Evolutionary conservation across 768 basidiomycete genomes (phyloP).

Genomic region (Clitopilus passeckerianus): DNA sequence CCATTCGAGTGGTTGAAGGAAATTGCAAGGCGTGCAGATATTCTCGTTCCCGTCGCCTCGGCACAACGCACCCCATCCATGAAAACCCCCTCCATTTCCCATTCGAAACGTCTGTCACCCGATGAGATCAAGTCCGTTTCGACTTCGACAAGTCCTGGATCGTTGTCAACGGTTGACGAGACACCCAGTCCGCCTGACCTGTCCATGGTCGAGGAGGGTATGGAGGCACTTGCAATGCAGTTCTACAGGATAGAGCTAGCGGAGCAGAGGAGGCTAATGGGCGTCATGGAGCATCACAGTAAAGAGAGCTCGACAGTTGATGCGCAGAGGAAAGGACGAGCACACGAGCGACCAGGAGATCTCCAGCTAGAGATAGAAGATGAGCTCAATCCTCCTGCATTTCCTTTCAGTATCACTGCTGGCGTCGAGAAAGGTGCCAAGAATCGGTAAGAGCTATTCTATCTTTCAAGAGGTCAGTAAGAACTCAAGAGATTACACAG

Average conservation of each 20-base stretch:
- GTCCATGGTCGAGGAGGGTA: slow-evolving; percentile 56
- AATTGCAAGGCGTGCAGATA: slow-evolving; percentile 39
- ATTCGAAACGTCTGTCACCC: slow-evolving; percentile 24
- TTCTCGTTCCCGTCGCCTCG: neutral
- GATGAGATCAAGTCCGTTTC: slow-evolving; percentile 13
- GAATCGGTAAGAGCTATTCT: slow-evolving; percentile 58
- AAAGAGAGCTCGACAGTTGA: slow-evolving; percentile 40
- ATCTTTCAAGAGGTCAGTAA: neutral
- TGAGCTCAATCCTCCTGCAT: slow-evolving; percentile 22
- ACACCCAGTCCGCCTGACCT: slow-evolving; percentile 10
- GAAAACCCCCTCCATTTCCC: slow-evolving; percentile 14
- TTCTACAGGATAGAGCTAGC: slow-evolving; percentile 91
- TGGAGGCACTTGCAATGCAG: slow-evolving; percentile 83
- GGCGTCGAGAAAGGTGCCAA: slow-evolving; percentile 93
- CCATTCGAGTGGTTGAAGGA: slow-evolving; percentile 78
- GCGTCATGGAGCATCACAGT: slow-evolving; percentile 88
- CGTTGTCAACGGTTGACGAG: neutral
- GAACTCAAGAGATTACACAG: slow-evolving; percentile 28
- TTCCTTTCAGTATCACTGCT: slow-evolving; percentile 92
- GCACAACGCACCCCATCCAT: slow-evolving; percentile 1
- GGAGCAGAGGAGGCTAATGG: slow-evolving; percentile 84
- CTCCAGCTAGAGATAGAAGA: neutral
- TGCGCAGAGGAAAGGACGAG: neutral
- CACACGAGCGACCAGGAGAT: neutral
- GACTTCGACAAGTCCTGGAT: slow-evolving; percentile 11